phyloP scores from a whole-genome alignment of 441 rosid genomes.

The Populus hybrid region DNA sequence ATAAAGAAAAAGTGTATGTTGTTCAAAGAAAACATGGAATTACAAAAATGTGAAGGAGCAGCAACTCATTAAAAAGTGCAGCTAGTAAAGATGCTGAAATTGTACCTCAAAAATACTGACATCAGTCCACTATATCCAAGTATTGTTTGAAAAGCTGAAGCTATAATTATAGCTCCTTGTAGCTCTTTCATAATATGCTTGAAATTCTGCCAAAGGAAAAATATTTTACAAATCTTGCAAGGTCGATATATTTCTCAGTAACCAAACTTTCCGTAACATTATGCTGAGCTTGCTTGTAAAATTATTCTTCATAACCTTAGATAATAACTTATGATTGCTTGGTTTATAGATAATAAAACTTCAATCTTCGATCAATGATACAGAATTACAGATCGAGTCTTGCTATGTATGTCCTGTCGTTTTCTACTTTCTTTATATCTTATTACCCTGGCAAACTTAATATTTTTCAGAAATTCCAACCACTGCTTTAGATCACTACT shows the following conservation, averaged over 20 bases:
- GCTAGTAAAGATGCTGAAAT: conserved; percentile 2
- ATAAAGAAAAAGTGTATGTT: background rate
- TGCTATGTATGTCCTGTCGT: background rate
- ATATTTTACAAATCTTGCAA: background rate
- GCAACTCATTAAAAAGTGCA: background rate
- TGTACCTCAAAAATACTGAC: conserved; percentile 76
- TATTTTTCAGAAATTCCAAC: background rate
- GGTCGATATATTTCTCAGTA: background rate
- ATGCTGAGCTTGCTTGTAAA: background rate
- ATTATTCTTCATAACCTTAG: background rate
- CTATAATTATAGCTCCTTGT: conserved; percentile 83
- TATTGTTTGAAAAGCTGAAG: conserved; percentile 78
- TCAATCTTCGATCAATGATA: background rate
- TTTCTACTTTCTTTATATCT: background rate
- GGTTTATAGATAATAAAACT: background rate
- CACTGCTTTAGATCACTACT: background rate
- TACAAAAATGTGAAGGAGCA: background rate
- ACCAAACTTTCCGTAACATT: background rate
- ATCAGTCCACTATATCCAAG: conserved; percentile 94
- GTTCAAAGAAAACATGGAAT: background rate
- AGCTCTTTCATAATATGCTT: conserved; percentile 94
- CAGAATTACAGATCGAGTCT: background rate
- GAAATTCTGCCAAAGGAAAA: conserved; percentile 51
- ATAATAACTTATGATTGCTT: background rate
- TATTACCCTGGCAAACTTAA: background rate